Evolutionary conservation across 805 yeast genomes (phyloP).

Genomic region (Candida hungchunana): DNA sequence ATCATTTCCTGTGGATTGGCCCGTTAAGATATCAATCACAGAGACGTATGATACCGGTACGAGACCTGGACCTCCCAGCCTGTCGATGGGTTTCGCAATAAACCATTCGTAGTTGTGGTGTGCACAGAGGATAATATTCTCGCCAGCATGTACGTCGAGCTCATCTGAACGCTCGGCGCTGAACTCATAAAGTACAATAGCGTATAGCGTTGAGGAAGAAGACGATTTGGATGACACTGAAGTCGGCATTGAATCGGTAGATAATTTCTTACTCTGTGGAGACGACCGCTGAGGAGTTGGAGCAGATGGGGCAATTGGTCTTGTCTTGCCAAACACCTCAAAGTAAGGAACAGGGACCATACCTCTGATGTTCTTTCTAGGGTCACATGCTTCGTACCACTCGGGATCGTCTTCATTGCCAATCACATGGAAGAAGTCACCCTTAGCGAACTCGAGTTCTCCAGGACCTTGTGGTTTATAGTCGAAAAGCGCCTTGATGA

Average conservation of each 20-base stretch:
- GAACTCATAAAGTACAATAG: slow-evolving; percentile 82
- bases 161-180: slow-evolving; percentile 78
- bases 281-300: slow-evolving; percentile 8
- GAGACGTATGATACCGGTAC: slow-evolving; percentile 91
- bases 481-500: slow-evolving; percentile 75
- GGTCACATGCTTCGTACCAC: slow-evolving; percentile 89
- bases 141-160: slow-evolving; percentile 78
- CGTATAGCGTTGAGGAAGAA: slow-evolving; percentile 53
- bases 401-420: slow-evolving; percentile 52
- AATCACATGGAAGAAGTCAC: slow-evolving; percentile 85
- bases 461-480: slow-evolving; percentile 77
- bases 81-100: slow-evolving; percentile 91
- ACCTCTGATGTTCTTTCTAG: slow-evolving; percentile 71
- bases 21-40: slow-evolving; percentile 70
- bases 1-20: slow-evolving; percentile 52
- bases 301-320: slow-evolving; percentile 30
- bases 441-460: slow-evolving; percentile 72
- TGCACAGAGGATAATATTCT: slow-evolving; percentile 88
- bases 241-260: slow-evolving; percentile 19
- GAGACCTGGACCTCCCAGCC: slow-evolving; percentile 95
- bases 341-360: slow-evolving; percentile 85
- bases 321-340: slow-evolving; percentile 66
- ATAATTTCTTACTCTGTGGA: slow-evolving; percentile 16
- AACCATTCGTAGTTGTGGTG: slow-evolving; percentile 97
- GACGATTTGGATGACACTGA: slow-evolving; percentile 20